Evolutionary conservation across 2,329 filamentous ascomycete genomes (phyloP).

Genomic region (Hymenoscyphus salicellus): DNA sequence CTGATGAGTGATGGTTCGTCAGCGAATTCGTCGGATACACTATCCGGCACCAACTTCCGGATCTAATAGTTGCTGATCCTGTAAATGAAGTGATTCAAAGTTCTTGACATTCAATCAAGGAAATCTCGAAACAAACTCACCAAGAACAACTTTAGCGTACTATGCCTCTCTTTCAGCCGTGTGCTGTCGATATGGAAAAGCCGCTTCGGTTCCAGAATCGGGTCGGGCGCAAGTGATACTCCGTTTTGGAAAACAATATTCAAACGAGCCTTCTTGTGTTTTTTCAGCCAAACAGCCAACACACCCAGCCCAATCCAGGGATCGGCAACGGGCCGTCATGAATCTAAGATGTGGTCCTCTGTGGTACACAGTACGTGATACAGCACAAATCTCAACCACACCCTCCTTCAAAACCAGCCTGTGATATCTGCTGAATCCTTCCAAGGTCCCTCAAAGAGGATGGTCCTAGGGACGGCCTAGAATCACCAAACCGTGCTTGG

Average conservation of each 20-base stretch:
- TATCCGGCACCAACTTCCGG: not conserved
- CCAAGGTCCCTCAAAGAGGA: not conserved
- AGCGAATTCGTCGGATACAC: not conserved
- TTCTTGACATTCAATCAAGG: not conserved
- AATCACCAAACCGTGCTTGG: not conserved
- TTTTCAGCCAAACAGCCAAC: no score
- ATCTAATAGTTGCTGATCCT: not conserved
- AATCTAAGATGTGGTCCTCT: not conserved
- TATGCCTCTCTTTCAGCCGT: not conserved
- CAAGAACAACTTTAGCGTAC: not conserved
- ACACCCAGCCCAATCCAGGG: no score
- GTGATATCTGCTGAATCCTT: not conserved
- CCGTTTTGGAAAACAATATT: not conserved
- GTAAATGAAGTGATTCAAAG: not conserved
- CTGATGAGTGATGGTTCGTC: not conserved
- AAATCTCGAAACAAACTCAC: not conserved
- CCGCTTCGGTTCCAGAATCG: not conserved
- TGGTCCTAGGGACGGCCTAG: not conserved
- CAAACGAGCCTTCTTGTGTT: no score
- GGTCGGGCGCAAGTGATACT: not conserved
- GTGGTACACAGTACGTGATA: not conserved
- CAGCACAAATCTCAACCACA: not conserved
- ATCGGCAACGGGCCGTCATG: not conserved
- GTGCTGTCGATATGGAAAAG: not conserved
- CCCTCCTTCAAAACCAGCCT: not conserved